A percentile compares a stretch with the other conserved stretches of the same genome.
Conservation (phyloP, 2,329 filamentous ascomycete genomes). For the Trichoderma atrobrunneum region DNA sequence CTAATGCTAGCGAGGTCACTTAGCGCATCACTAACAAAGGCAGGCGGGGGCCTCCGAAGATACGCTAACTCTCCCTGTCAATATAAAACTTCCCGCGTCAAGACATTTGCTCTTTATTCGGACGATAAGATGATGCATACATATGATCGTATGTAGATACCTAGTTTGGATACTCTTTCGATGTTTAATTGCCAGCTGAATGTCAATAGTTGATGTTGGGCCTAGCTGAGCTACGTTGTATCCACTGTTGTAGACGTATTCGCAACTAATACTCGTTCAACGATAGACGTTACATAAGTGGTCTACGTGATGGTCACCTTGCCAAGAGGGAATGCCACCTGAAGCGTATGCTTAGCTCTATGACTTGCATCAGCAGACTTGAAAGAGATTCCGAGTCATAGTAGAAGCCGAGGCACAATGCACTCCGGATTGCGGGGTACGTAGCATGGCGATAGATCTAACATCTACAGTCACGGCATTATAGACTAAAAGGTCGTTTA, state of each 20-base stretch:
- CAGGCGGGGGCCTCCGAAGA: neutral
- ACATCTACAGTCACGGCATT: neutral
- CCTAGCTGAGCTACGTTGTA: neutral
- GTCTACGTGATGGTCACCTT: neutral
- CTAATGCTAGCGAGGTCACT: neutral
- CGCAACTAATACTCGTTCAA: neutral
- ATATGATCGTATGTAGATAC: neutral
- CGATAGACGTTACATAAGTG: fast-evolving
- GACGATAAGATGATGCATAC: neutral
- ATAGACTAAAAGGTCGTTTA: neutral
- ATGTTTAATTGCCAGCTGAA: neutral
- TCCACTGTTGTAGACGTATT: neutral
- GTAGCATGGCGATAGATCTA: neutral
- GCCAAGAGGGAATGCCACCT: neutral
- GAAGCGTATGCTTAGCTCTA: neutral
- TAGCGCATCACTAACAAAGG: neutral
- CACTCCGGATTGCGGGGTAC: neutral
- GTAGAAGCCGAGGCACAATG: neutral
- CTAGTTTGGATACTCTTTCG: neutral
- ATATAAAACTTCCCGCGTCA: neutral
- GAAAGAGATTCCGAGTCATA: neutral
- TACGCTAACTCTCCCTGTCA: neutral
- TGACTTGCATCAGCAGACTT: neutral
- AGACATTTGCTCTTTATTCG: neutral
- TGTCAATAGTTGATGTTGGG: neutral